Conservation (phyloP, 1,284 basidiomycete species). For the Fomitopsis schrenkii region DNA sequence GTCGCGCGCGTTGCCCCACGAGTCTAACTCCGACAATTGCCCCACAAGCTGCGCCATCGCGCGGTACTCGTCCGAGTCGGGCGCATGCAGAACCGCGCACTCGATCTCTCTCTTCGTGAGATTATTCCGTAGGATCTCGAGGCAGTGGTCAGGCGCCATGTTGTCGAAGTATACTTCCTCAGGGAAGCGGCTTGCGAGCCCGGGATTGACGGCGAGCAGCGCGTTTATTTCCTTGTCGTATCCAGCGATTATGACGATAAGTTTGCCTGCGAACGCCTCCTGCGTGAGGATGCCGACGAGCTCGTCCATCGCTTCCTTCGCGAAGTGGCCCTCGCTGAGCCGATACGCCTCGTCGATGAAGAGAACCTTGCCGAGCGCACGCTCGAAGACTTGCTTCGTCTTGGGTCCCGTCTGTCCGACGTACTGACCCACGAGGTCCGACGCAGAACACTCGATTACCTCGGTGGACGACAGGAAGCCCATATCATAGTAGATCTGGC, state of each 20-base stretch:
- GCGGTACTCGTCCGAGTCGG: conserved; percentile 30
- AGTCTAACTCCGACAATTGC: conserved; percentile 39
- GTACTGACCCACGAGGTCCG: conserved; percentile 62
- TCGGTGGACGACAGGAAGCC: conserved; percentile 50
- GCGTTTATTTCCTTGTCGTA: conserved; percentile 64
- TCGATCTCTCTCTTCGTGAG: conserved; percentile 37
- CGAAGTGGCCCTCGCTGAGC: conserved; percentile 53
- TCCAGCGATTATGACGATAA: conserved; percentile 64
- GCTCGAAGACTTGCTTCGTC: conserved; percentile 50
- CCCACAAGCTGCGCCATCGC: conserved; percentile 35
- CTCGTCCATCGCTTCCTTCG: conserved; percentile 66
- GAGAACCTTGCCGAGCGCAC: conserved; percentile 57
- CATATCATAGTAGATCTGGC: conserved; percentile 63
- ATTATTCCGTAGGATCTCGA: conserved; percentile 44
- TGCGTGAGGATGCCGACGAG: conserved; percentile 58
- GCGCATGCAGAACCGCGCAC: conserved; percentile 24
- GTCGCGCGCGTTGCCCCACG: conserved; percentile 60
- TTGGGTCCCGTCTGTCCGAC: conserved; percentile 69
- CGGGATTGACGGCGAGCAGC: conserved; percentile 52
- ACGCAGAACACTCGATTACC: conserved; percentile 60
- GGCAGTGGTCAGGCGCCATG: conserved; percentile 44
- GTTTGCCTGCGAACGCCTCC: conserved; percentile 48
- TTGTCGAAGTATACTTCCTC: conserved; percentile 53
- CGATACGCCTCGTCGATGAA: conserved; percentile 69
- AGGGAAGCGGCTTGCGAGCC: conserved; percentile 64